phyloP scores from a whole-genome alignment of 495 filamentous ascomycete species.

The Terfezia boudieri region DNA sequence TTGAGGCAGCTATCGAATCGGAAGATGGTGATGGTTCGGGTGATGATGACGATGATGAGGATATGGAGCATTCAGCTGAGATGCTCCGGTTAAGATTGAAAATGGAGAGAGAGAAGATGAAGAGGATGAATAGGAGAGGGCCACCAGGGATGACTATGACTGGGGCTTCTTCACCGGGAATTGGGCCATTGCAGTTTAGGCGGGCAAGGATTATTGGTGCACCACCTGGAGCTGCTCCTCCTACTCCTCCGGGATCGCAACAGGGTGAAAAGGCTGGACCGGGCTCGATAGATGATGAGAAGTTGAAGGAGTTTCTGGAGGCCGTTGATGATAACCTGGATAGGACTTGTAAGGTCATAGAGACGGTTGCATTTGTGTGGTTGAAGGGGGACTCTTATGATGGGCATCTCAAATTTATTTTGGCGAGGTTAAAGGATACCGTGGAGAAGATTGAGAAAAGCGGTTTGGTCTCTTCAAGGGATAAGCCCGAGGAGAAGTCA shows the following conservation, averaged over 20 bases:
- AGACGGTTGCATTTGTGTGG: conserved; percentile 18
- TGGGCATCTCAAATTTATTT: conserved; percentile 16
- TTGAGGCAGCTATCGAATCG: background rate
- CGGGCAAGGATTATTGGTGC: background rate
- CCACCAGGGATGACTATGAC: background rate
- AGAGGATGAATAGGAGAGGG: background rate
- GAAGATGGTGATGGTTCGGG: background rate
- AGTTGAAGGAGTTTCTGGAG: conserved; percentile 5
- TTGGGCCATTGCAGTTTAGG: background rate
- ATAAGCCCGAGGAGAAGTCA: background rate
- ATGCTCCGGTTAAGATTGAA: conserved; percentile 1
- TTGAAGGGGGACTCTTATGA: conserved; percentile 14
- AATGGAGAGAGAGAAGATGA: conserved; percentile 13
- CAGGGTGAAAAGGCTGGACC: background rate
- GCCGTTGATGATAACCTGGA: conserved; percentile 18
- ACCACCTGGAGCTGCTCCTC: background rate
- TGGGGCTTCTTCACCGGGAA: background rate
- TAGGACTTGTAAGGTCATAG: conserved; percentile 14
- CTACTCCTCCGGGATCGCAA: too few species aligned
- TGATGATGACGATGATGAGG: conserved; percentile 7
- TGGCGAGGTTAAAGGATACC: conserved; percentile 12
- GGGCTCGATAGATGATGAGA: background rate
- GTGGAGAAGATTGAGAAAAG: conserved; percentile 11
- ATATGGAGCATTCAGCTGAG: background rate
- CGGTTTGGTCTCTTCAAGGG: background rate